Base-by-base conservation (phyloP, 1,284 basidiomycete genomes). In the Ustilago curta region DNA sequence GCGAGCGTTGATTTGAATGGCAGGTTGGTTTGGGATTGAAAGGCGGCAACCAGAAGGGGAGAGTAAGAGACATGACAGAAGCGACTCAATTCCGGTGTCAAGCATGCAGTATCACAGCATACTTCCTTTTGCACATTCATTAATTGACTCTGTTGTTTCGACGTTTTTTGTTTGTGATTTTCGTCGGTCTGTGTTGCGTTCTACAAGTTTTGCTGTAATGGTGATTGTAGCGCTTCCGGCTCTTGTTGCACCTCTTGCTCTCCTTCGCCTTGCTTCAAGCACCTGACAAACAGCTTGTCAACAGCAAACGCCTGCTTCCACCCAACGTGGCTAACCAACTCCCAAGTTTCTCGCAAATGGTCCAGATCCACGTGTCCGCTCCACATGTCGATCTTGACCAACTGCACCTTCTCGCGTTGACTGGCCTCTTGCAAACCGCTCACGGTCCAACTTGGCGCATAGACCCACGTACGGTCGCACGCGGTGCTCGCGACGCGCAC, bases 1-100 rank as follows among this genome's bases (percentile, higher is more conserved):
- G 76, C 76, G 21, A 55, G 54, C 14, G 72, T 78, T 12, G 70
- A 76, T 58, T 59, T 70, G 39, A 71, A 69, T 18, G 76, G 76
- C 1, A 54, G 64, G 32, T 40, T 78, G 32, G 70, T 78, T 47
- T 78, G 77, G 77, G 77, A 76, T 48, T 78, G 49, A 53, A 8
- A 27, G 21, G 27, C 6, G 27, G 21, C 25, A 25, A 45, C 27
- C 8, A 18, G 45, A 12, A 18, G 16, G 25, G 27, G 29, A 8
- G 18, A 25, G n/a, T n/a, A 9, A 47, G 27, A 29, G 45, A 19
- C 11, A 16, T 18, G 12, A 19, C 3, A 18, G 4, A 7, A 19
- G 18, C 11, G 35, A 14, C 14, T 37, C 12, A 14, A 14, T 16
- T 37, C 35, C 6, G 14, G 14, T 37, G 35, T 37, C 14, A 37